Evolutionary conservation across 441 rosid species (phyloP).

Genomic region (Mallotus japonicus): DNA sequence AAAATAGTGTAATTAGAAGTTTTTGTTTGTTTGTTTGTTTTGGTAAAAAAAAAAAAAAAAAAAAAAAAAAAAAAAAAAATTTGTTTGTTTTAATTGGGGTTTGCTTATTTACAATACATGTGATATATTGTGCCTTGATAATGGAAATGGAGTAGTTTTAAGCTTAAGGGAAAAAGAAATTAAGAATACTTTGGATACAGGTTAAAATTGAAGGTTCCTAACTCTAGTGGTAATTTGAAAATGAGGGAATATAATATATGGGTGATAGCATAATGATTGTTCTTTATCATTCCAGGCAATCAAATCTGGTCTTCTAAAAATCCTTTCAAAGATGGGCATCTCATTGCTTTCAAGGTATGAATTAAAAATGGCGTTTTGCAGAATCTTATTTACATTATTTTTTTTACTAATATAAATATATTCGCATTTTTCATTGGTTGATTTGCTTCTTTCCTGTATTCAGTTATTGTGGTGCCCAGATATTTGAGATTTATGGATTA

Average conservation of each 20-base stretch:
- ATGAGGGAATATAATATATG: not conserved
- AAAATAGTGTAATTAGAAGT: not conserved
- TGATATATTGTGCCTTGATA: not conserved
- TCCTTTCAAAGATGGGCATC: slow-evolving; percentile 99
- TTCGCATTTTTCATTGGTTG: slow-evolving; percentile 16
- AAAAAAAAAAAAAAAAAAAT: no score
- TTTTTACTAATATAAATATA: not conserved
- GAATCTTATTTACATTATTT: not conserved
- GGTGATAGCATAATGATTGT: slow-evolving; percentile 8
- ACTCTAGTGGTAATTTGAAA: no score
- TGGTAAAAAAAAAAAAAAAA: no score
- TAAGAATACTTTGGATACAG: not conserved
- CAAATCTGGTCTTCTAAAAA: slow-evolving; percentile 89
- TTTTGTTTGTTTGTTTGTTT: not conserved
- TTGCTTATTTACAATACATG: no score
- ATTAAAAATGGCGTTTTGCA: slow-evolving; percentile 11
- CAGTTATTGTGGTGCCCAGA: slow-evolving; percentile 99
- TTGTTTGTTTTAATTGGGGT: not conserved
- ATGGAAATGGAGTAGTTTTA: not conserved
- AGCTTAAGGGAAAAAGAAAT: not conserved
- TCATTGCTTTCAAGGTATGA: slow-evolving; percentile 91
- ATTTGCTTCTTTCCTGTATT: slow-evolving; percentile 32
- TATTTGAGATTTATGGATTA: slow-evolving; percentile 96
- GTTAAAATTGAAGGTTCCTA: not conserved
- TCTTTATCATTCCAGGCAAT: slow-evolving; percentile 68